Evolutionary conservation across 2,329 filamentous ascomycete species (phyloP), one percentile per base, ranked within the genome.

Genomic region (Monosporascus sp.): DNA sequence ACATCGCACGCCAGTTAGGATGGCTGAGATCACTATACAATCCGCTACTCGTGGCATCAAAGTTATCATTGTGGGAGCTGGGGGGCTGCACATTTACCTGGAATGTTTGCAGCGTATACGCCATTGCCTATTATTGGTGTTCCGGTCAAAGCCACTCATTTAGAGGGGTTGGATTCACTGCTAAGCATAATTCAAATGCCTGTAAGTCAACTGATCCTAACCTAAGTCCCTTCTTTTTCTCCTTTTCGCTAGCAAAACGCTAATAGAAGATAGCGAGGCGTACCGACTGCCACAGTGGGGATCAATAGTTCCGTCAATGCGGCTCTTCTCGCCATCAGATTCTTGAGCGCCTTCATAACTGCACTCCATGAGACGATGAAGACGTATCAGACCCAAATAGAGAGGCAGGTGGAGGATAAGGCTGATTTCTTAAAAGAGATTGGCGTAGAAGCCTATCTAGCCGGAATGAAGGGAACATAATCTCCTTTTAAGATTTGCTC

Each of bases 231-330:
- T 26, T 26, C 24, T 26, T 26, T 26, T 26, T 26, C 24, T 26
- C 24, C 24, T 26, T 26, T 26, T 26, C n/a, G 24, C 7, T 7
- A 7, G 7, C 24, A 26, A 26, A 7, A 26, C 6, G 24, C 6
- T 26, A 26, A 26, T 7, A 7, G 6, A 26, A 26, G 24, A 26
- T 26, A 26, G 7, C 71, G 80, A 63, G 88, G 87, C 14, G 81
- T 86, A 49, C 88, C 88, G 9, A 85, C 86, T 14, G 87, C 88
- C 6, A 91, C 87, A 0, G 87, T 92, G 3, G 88, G 84, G 9
- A 90, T 91, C 69, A 90, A 90, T 70, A 91, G 91, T 72, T 87
- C 85, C 24, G 87, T 86, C 52, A 92, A 91, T 63, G 88, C 88
- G 0, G 88, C 84, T 0, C 75, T 91, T 19, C 72, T 90, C 17